A percentile compares a stretch with the other conserved stretches of the same genome.
These are phyloP conservation scores for Blastocystis sp. DNA, from an alignment of 352 stramenopile species.

Conservation along the genomic window DNA sequence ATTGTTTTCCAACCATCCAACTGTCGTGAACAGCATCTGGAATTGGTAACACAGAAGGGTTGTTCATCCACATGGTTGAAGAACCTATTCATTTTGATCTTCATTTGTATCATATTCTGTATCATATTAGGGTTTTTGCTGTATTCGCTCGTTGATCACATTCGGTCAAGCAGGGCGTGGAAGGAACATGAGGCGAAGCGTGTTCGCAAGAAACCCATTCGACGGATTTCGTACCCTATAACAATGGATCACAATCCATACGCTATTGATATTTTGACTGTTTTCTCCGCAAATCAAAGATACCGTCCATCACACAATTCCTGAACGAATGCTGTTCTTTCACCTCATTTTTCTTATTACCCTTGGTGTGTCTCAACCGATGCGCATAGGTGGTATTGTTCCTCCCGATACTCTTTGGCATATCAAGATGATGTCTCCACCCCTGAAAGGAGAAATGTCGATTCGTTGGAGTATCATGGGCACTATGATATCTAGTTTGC, in stretches of 20 bases:
- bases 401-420: conserved; percentile 34
- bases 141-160: background rate
- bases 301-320: too few relatives aligned
- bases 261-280: background rate
- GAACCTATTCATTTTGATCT: background rate
- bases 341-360: background rate
- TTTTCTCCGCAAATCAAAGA: background rate
- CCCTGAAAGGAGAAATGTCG: background rate
- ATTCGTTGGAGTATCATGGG: background rate
- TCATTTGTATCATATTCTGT: background rate
- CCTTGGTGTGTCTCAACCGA: background rate
- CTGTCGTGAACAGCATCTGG: background rate
- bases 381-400: background rate
- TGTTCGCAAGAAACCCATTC: background rate
- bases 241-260: background rate
- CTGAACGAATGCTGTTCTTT: background rate
- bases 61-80: background rate
- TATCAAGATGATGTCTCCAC: conserved; percentile 52
- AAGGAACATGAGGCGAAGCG: background rate
- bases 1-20: background rate
- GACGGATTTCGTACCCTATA: background rate
- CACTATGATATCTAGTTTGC: background rate
- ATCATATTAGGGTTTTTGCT: background rate
- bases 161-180: background rate
- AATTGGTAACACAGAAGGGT: background rate